Evolutionary conservation across 2,329 filamentous ascomycete genomes (phyloP), one percentile per base, ranked within the genome.

Genomic region (Cryphonectria nitschkei): DNA sequence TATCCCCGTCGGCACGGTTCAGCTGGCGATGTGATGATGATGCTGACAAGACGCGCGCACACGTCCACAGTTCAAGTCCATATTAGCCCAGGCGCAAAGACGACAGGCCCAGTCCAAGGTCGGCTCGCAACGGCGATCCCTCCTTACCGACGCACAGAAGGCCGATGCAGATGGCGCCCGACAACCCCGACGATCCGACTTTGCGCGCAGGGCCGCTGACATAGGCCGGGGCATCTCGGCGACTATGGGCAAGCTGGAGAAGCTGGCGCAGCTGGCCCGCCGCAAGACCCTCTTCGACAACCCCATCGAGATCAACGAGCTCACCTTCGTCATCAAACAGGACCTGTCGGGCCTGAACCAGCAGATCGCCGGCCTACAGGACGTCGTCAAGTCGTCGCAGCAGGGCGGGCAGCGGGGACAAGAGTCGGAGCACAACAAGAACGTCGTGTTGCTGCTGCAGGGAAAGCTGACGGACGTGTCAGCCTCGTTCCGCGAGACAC

Each of bases 311-410:
- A 98, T 98, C 80, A 96, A 96, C 80, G 94, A 98, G 81, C 89
- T 98, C 80, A 98, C 95, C 9, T 98, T 95, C 78, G 93, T 98
- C 78, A 98, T 98, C 85, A 98, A 98, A 84, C 95, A 98, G 85
- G 95, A 98, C 78, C 88, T 98, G 67, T 93, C 94, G 1, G 90
- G 85, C 13, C 80, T 89, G 32, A 98, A 98, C 81, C 90, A 94
- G 75, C 93, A 97, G 78, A 98, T 98, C 76, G 92, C 92, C 62
- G 86, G 87, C 13, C 85, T 99, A n/a, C 93, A 97, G 79, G 83
- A 87, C 8, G 86, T 98, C 62, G 71, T 68, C 65, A 65, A 66
- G 68, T 92, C 94, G 19, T 88, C 90, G 68, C 88, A 95, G 80
- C 92, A 95, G 76, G 63, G 43, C 54, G 92, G 93, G 60, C 88